Evolutionary conservation across 2,329 filamentous ascomycete genomes (phyloP), one percentile per base, ranked within the genome.

Genomic region (Fusarium paranaense): DNA sequence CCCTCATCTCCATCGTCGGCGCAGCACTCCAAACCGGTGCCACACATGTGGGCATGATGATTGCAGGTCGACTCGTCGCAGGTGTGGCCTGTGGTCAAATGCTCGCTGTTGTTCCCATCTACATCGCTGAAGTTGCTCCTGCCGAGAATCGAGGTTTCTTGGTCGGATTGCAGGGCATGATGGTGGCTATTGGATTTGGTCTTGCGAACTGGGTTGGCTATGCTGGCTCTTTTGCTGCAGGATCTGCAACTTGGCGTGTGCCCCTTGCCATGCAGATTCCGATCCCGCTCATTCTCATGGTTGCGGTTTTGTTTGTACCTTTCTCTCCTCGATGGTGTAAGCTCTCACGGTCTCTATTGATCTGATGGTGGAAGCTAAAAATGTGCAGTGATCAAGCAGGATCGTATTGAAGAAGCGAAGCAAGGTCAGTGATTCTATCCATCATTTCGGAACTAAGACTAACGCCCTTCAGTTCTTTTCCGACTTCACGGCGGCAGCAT

Each of bases 1-100:
- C 78, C 3, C 33, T 20, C 14, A 33, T 57, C 30, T 57, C 52
- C 14, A 57, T 57, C 20, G n/a, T 57, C 20, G 52, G 52, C 3
- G 52, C 52, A 57, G 52, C 52, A 5, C 52, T 57, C 13, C 52
- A 35, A 25, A 27, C 52, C 1, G 52, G 32, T 2, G 52, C 52
- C 5, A 18, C 16, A 14, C 52, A 57, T 7, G 52, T 57, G 20
- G 52, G 52, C 32, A 57, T 57, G 52, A 57, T 57, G 52, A 57
- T 57, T 25, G 52, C 52, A 22, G 52, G 52, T 2, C 52, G 52
- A 13, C 52, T 57, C 32, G 32, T 57, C 16, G 52, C 52, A 18
- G 52, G 52, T 25, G 52, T 57, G 1, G 52, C 32, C 13, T 57
- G 52, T 11, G 52, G 52, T 11, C 33, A 33, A 4, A 27, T 57